Percentiles rank a stretch among this genome's conserved stretches.
Evolutionary conservation across 106 monocot species (phyloP).

Genomic region (Allium fistulosum): DNA sequence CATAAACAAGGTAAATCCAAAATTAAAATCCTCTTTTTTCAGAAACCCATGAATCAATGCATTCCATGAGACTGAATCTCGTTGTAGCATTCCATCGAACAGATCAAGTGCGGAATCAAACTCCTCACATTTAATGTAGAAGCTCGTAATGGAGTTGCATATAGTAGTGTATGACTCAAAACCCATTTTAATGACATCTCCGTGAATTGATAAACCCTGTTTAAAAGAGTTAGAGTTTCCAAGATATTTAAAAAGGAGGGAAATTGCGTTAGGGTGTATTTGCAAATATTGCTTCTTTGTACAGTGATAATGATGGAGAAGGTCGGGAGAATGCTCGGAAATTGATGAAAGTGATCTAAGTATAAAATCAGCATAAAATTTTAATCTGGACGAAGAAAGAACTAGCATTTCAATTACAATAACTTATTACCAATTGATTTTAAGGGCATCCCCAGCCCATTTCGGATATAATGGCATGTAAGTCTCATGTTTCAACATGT

Average conservation of each 20-base stretch:
- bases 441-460: no score
- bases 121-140: slow-evolving; percentile 57
- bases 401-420: neutral
- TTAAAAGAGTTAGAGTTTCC: slow-evolving; percentile 18
- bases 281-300: slow-evolving; percentile 2
- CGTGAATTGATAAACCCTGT: slow-evolving; percentile 40
- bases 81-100: slow-evolving; percentile 35
- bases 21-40: slow-evolving; percentile 8
- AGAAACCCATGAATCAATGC: slow-evolving; percentile 54
- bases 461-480: no score
- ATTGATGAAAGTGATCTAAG: neutral
- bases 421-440: no score
- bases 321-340: slow-evolving; percentile 3
- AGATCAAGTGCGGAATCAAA: slow-evolving; percentile 21
- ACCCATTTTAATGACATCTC: slow-evolving; percentile 47
- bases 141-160: slow-evolving; percentile 60
- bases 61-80: slow-evolving; percentile 83
- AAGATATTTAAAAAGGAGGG: slow-evolving; percentile 46
- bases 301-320: slow-evolving; percentile 19
- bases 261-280: slow-evolving; percentile 21
- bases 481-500: no score
- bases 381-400: neutral
- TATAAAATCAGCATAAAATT: neutral
- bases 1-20: slow-evolving; percentile 35
- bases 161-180: slow-evolving; percentile 26